phyloP scores from a whole-genome alignment of 2,329 filamentous ascomycete genomes.

The Calycina herbarum region DNA sequence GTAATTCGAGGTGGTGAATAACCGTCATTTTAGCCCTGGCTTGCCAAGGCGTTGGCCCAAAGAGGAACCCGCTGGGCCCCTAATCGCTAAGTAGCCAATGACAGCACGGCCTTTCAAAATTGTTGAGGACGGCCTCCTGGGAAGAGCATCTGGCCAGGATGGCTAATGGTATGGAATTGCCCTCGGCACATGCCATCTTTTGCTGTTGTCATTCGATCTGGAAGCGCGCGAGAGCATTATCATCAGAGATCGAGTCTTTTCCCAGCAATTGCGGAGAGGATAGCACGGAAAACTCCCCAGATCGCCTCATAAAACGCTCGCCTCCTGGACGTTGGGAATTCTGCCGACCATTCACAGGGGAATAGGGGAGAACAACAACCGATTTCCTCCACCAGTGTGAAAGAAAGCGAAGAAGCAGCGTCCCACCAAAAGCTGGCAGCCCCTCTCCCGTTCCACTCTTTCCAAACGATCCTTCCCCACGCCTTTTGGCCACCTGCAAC shows the following conservation, averaged over 20 bases:
- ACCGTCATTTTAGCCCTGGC: neutral
- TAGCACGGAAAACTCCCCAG: no score
- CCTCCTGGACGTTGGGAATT: no score
- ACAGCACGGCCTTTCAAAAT: neutral
- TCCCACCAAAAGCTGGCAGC: slow-evolving; percentile 12
- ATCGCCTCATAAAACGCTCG: no score
- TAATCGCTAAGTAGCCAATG: neutral
- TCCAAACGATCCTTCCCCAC: slow-evolving; percentile 16
- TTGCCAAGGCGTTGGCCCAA: slow-evolving; percentile 1
- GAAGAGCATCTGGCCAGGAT: neutral
- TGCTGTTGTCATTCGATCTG: neutral
- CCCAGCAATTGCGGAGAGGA: neutral
- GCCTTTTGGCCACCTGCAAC: slow-evolving; percentile 10
- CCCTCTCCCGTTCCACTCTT: slow-evolving; percentile 1
- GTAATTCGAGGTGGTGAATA: neutral
- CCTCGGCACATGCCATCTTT: neutral
- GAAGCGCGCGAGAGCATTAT: neutral
- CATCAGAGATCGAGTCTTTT: neutral
- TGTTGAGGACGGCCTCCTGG: neutral
- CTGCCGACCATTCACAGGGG: neutral
- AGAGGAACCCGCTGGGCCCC: slow-evolving; percentile 3
- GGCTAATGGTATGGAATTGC: neutral
- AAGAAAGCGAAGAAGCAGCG: neutral
- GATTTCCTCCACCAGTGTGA: neutral
- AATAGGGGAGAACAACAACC: neutral